Conservation (phyloP, 345 rosid genomes). For the Gynandropsis gynandra region DNA sequence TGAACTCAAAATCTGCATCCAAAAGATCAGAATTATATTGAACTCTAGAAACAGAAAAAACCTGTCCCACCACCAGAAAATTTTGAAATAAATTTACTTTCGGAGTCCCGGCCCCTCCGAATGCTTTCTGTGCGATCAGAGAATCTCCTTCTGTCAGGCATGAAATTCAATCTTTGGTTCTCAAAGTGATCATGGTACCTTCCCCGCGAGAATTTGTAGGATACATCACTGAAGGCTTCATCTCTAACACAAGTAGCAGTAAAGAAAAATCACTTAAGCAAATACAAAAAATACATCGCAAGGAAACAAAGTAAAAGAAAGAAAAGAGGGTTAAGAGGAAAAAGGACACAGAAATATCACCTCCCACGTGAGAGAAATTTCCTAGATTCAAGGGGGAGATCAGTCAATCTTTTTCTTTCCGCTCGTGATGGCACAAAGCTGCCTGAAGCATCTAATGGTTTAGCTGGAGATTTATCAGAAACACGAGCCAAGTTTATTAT, state of each 20-base stretch:
- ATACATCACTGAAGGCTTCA: constrained; percentile 33
- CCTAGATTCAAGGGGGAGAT: constrained; percentile 44
- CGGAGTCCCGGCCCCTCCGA: constrained; percentile 41
- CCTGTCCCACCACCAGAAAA: constrained; percentile 29
- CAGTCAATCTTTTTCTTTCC: constrained; percentile 54
- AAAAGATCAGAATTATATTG: constrained; percentile 34
- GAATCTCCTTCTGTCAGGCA: constrained; percentile 58
- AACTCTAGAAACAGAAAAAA: constrained; percentile 30
- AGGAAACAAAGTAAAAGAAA: constrained; percentile 5
- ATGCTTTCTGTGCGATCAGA: constrained; percentile 37
- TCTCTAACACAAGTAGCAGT: constrained; percentile 36
- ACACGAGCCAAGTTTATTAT: constrained; percentile 48
- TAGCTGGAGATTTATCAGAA: constrained; percentile 36
- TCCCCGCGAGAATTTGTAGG: constrained; percentile 40
- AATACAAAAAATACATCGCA: constrained; percentile 5
- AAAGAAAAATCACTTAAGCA: constrained; percentile 8
- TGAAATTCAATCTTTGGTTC: constrained; percentile 48
- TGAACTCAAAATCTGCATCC: constrained; percentile 38
- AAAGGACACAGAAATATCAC: constrained; percentile 41
- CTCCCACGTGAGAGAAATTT: constrained; percentile 55
- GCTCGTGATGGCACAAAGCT: constrained; percentile 34
- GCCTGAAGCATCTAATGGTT: constrained; percentile 38
- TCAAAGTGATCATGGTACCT: constrained; percentile 41
- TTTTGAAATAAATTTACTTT: constrained; percentile 38
- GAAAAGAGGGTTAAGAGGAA: background rate